Percentiles rank a stretch among this genome's conserved stretches.
Conservation (phyloP, 768 basidiomycete genomes). For the Cyclocybe cylindracea region DNA sequence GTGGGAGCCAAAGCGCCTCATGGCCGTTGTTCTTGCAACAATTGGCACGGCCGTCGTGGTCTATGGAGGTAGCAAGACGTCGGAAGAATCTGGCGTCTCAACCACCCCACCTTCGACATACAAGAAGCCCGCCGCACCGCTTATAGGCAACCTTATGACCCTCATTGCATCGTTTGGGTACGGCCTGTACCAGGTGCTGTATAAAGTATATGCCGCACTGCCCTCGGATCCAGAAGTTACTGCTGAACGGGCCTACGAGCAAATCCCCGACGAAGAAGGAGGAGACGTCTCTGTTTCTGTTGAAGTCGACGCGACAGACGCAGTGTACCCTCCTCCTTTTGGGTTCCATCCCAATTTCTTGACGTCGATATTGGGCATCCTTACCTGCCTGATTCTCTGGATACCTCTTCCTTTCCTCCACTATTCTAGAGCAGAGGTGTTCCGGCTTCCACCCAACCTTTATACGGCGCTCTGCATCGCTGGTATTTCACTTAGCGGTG, state of each 20-base stretch:
- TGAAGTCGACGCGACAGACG: constrained; percentile 25
- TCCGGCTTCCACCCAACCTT: constrained; percentile 59
- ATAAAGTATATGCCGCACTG: constrained; percentile 77
- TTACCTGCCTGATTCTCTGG: constrained; percentile 76
- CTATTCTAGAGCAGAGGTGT: constrained; percentile 61
- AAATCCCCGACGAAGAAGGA: constrained; percentile 38
- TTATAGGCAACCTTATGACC: constrained; percentile 75
- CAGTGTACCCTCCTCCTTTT: constrained; percentile 67
- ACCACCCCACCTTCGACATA: constrained; percentile 8
- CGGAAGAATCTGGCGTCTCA: constrained; percentile 14
- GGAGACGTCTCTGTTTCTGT: neutral
- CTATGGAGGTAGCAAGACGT: constrained; percentile 63
- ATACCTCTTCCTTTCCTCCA: constrained; percentile 78
- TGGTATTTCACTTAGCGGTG: constrained; percentile 70
- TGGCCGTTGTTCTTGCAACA: constrained; percentile 80
- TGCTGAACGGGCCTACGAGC: constrained; percentile 44
- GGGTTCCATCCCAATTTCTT: constrained; percentile 84
- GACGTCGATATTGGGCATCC: constrained; percentile 77
- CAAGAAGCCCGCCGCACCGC: constrained; percentile 47
- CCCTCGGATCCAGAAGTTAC: constrained; percentile 61
- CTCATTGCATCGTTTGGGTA: constrained; percentile 72
- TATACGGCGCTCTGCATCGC: constrained; percentile 51
- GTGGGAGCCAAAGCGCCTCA: constrained; percentile 64
- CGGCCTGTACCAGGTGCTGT: constrained; percentile 81
- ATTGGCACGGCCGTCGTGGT: constrained; percentile 79